Conservation (phyloP, 2,329 filamentous ascomycete genomes). For the Fusarium coicis region DNA sequence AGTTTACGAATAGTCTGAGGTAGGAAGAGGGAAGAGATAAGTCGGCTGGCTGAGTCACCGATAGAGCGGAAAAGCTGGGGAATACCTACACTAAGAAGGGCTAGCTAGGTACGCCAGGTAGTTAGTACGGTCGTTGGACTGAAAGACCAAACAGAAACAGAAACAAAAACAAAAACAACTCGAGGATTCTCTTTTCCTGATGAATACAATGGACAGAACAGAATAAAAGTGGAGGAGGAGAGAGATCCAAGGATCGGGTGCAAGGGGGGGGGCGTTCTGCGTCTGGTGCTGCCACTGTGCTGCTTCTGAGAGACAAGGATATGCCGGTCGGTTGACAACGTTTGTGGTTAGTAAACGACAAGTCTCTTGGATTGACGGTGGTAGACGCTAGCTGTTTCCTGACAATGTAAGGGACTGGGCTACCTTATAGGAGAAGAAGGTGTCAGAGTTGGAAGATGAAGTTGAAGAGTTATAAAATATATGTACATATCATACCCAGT, state of each 20-base stretch:
- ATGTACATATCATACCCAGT: background rate
- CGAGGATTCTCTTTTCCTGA: slow-evolving; percentile 4
- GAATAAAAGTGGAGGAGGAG: slow-evolving; percentile 33
- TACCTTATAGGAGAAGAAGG: background rate
- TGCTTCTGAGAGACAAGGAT: slow-evolving; percentile 21
- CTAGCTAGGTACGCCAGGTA: background rate
- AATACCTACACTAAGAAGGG: background rate
- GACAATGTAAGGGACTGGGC: slow-evolving; percentile 7
- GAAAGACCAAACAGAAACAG: slow-evolving; percentile 7
- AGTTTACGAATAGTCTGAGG: slow-evolving; percentile 5
- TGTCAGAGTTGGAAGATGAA: background rate
- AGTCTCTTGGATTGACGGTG: slow-evolving; percentile 20
- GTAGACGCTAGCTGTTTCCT: slow-evolving; percentile 32
- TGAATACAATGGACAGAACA: background rate
- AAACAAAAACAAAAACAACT: background rate
- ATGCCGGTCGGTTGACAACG: slow-evolving; percentile 35
- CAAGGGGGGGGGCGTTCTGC: slow-evolving; percentile 13
- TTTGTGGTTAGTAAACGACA: slow-evolving; percentile 38
- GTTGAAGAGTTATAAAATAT: background rate
- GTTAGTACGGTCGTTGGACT: background rate
- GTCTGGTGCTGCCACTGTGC: background rate
- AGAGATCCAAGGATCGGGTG: slow-evolving; percentile 18
- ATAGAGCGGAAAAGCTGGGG: background rate
- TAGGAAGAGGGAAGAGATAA: background rate
- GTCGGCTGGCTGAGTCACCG: background rate